Evolutionary conservation across 2,329 filamentous ascomycete species (phyloP).

Genomic region (Aspergillus sp.): DNA sequence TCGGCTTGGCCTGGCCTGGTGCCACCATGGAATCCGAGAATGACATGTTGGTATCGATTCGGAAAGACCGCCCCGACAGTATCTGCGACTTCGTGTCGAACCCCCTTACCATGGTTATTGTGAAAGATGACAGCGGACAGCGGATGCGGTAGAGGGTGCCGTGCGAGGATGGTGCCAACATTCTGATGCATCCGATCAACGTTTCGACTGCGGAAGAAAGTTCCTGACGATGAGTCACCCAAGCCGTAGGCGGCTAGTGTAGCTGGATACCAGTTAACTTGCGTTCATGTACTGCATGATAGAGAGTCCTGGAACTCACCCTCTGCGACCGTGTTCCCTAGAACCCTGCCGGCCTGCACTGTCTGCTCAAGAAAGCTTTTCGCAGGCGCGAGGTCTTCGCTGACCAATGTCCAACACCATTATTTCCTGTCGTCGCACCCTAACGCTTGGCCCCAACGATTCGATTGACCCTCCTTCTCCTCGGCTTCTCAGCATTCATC

Average conservation of each 20-base stretch:
- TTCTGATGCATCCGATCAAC: conserved; percentile 3
- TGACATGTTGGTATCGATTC: conserved; percentile 3
- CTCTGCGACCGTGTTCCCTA: conserved; percentile 5
- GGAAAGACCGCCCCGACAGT: conserved; percentile 4
- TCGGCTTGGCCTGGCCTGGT: conserved; percentile 1
- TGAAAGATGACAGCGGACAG: conserved; percentile 9
- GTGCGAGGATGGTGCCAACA: conserved; percentile 4
- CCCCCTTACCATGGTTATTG: conserved; percentile 8
- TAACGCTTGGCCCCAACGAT: too few relatives aligned
- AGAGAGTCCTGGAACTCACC: conserved; percentile 3
- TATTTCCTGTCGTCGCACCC: too few relatives aligned
- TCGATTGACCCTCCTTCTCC: too few relatives aligned
- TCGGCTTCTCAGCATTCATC: too few relatives aligned
- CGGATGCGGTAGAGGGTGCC: conserved; percentile 5
- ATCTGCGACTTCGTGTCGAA: conserved; percentile 2
- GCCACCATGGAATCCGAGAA: conserved; percentile 3
- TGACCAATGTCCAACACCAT: conserved; percentile 5
- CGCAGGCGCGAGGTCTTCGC: conserved; percentile 1
- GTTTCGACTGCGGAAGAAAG: conserved; percentile 11
- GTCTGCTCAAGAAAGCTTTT: conserved; percentile 6
- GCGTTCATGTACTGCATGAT: conserved; percentile 1
- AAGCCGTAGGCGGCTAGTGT: conserved; percentile 8
- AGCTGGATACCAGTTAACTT: conserved; percentile 8
- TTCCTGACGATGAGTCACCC: conserved; percentile 8
- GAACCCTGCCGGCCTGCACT: conserved; percentile 3